Percentiles rank a stretch among this genome's conserved stretches.
Conservation (phyloP, 352 stramenopile species). For the Globisporangium alternatum region DNA sequence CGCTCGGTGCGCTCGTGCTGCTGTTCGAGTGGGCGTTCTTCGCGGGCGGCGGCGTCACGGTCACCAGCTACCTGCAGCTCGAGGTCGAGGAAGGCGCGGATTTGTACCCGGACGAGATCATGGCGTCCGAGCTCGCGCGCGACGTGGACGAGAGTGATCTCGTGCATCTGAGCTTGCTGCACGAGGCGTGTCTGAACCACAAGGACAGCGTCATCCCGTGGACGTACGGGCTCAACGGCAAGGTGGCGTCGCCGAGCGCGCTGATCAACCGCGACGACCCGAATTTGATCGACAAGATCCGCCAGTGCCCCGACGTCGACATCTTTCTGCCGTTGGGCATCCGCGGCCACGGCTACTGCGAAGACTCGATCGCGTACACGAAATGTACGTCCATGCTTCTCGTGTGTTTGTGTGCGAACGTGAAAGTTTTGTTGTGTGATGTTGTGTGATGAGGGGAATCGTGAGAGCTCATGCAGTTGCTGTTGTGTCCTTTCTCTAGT, state of each 20-base stretch:
- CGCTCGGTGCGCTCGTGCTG: constrained; percentile 13
- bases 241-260: constrained; percentile 2
- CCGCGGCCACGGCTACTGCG: constrained; percentile 43
- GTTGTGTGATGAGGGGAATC: neutral
- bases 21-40: constrained; percentile 17
- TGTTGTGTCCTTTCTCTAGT: neutral
- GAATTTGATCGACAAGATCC: constrained; percentile 24
- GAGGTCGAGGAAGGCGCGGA: constrained; percentile 30
- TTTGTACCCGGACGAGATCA: constrained; percentile 43
- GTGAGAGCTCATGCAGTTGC: neutral
- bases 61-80: constrained; percentile 14
- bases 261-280: constrained; percentile 18
- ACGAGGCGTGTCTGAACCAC: constrained; percentile 38
- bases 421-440: no score
- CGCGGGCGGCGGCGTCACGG: neutral
- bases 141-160: constrained; percentile 31
- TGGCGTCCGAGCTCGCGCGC: constrained; percentile 31
- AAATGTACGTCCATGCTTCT: constrained; percentile 24
- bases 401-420: neutral
- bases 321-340: constrained; percentile 25
- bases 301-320: constrained; percentile 37
- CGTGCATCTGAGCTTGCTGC: constrained; percentile 50
- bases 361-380: constrained; percentile 40
- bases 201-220: constrained; percentile 28
- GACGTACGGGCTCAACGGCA: constrained; percentile 14